phyloP scores from a whole-genome alignment of 202 grass and related monocot species.

The Tripidium arundinaceum region DNA sequence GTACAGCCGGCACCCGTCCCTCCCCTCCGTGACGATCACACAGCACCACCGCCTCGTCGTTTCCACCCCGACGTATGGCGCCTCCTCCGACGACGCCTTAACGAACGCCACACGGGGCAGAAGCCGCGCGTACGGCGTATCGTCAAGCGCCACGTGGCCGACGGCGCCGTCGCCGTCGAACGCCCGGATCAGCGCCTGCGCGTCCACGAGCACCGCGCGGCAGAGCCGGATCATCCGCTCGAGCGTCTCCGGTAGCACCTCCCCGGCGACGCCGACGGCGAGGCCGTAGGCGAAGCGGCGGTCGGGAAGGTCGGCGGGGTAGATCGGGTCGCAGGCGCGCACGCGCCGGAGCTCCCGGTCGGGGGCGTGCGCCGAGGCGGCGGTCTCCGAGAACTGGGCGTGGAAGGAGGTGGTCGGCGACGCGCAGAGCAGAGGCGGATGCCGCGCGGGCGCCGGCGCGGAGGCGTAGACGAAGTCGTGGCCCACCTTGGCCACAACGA shows the following conservation, averaged over 20 bases:
- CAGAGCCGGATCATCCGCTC: slow-evolving; percentile 66
- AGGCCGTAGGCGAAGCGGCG: slow-evolving; percentile 68
- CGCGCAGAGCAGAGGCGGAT: slow-evolving; percentile 39
- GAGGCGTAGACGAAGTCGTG: slow-evolving; percentile 68
- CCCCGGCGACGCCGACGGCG: slow-evolving; percentile 70
- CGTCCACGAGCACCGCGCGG: slow-evolving; percentile 74
- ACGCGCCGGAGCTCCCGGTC: slow-evolving; percentile 72
- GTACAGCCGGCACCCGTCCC: slow-evolving; percentile 67
- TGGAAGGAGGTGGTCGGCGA: slow-evolving; percentile 77
- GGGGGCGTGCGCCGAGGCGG: slow-evolving; percentile 43
- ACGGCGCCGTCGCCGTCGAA: slow-evolving; percentile 69
- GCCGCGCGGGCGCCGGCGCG: slow-evolving; percentile 36
- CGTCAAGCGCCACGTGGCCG: slow-evolving; percentile 46
- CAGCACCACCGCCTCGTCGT: slow-evolving; percentile 57
- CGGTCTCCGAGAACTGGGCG: slow-evolving; percentile 56
- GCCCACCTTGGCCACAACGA: slow-evolving; percentile 76
- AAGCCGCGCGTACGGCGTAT: slow-evolving; percentile 49
- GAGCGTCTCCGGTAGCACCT: slow-evolving; percentile 74
- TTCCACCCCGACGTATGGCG: slow-evolving; percentile 70
- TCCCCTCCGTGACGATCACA: slow-evolving; percentile 92
- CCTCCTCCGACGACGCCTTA: slow-evolving; percentile 90
- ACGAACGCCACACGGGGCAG: slow-evolving; percentile 65
- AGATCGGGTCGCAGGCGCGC: slow-evolving; percentile 68
- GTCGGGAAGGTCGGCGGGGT: slow-evolving; percentile 54
- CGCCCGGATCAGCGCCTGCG: slow-evolving; percentile 84